phyloP scores from a whole-genome alignment of 805 yeast species.

The Barnettozyma salicaria region DNA sequence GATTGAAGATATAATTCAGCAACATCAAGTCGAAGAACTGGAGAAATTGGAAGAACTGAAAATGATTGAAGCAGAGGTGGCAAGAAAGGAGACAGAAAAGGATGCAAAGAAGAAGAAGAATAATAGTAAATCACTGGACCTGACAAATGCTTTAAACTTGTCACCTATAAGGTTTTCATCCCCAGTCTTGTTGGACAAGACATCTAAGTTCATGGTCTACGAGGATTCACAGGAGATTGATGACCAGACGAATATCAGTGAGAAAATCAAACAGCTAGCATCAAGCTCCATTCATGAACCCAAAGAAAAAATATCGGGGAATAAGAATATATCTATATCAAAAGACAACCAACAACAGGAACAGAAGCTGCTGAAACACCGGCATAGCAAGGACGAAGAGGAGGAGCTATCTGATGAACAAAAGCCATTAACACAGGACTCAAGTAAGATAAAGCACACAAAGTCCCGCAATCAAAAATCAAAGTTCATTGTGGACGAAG shows the following conservation, averaged over 20 bases:
- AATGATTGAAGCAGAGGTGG: neutral
- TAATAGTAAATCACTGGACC: constrained; percentile 7
- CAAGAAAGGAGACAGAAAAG: constrained; percentile 6
- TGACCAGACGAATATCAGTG: constrained; percentile 1
- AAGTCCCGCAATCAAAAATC: constrained; percentile 26
- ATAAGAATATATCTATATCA: neutral
- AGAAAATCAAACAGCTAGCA: constrained; percentile 17
- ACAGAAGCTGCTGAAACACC: neutral
- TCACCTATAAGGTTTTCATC: constrained; percentile 23
- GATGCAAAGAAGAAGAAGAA: constrained; percentile 1
- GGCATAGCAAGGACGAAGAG: too few species aligned
- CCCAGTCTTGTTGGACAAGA: constrained; percentile 9
- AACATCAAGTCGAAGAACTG: constrained; percentile 7
- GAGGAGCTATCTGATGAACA: constrained; percentile 21
- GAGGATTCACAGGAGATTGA: constrained; percentile 19
- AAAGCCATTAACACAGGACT: constrained; percentile 19
- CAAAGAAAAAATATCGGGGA: constrained; percentile 2
- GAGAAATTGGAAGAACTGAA: constrained; percentile 11
- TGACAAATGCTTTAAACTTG: constrained; percentile 18
- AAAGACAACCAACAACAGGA: neutral
- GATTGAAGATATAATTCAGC: constrained; percentile 7
- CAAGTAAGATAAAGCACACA: constrained; percentile 23
- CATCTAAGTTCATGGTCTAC: constrained; percentile 19
- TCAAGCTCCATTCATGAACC: constrained; percentile 12
- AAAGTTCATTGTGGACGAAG: constrained; percentile 32